Evolutionary conservation across 257 asterid genomes (phyloP), one percentile per base, ranked within the genome.

Genomic region (Verbascum thapsus): DNA sequence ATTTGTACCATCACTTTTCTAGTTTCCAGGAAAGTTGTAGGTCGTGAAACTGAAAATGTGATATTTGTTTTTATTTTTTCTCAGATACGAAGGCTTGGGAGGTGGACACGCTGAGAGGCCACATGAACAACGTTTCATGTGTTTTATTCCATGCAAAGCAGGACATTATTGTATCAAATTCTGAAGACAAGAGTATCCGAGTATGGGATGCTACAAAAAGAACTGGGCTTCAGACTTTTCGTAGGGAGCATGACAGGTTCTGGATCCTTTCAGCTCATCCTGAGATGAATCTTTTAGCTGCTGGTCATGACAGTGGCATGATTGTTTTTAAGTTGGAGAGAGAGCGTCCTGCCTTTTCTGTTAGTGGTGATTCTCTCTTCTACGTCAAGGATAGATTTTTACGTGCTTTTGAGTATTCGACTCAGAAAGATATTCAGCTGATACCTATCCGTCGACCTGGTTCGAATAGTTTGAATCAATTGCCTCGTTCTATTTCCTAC

Each of bases 121-220:
- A 90, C 76, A 82, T 85, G 96, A 94, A 94, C 82, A 94, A 94
- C 54, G 99, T 94, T 10, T 94, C 99, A 5, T 94, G 92, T 76
- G 96, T 90, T 53, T 19, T 87, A 15, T 94, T 90, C 74, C 96
- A 90, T 74, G 66, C 97, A 18, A 82, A 83, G 74, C 99, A 94
- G 73, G 99, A 94, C 53, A 90, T 94, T 35, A 87, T 94, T 66
- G 90, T 94, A 50, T 94, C 99, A 32, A 94, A 90, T 70, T 94
- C 99, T 49, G 99, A 94, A 73, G 99, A 94, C 75, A 94, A 87
- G 78, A 94, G 99, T 65, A 94, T 94, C 70, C 76, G 96, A 57
- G 96, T 94, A 53, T 94, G 99, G 99, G 99, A 94, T 80, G 95
- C 98, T 61, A 90, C 99, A n/a, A 94, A 94, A 73, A 81, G 99